These are phyloP conservation scores for Blastobotrys elegans DNA, from an alignment of 1,139 yeast genomes.

Conservation along the genomic window DNA sequence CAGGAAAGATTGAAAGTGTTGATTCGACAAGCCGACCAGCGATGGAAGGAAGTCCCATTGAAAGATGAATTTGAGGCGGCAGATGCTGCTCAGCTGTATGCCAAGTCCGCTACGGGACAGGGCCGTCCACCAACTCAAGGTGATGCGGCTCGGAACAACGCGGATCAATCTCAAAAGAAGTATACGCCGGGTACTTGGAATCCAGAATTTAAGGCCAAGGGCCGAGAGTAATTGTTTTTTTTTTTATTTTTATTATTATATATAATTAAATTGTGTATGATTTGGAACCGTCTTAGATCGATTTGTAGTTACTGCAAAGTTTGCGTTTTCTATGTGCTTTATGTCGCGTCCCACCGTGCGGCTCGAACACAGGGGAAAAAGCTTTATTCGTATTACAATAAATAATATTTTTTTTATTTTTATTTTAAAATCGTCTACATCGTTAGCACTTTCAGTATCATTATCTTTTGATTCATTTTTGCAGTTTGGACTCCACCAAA, in stretches of 20 bases:
- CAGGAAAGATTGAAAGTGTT: constrained; percentile 50
- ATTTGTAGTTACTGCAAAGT: no score
- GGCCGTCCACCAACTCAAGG: neutral
- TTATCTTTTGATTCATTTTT: constrained; percentile 1
- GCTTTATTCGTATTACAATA: constrained; percentile 1
- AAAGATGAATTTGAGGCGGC: constrained; percentile 17
- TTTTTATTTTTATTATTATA: constrained; percentile 3
- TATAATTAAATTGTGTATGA: no score
- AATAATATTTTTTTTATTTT: neutral
- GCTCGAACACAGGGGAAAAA: no score
- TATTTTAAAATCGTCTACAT: no score
- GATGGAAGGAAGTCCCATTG: constrained; percentile 45
- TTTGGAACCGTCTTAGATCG: no score
- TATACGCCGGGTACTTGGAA: constrained; percentile 3
- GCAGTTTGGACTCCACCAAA: constrained; percentile 18
- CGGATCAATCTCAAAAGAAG: neutral
- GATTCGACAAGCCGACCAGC: constrained; percentile 56
- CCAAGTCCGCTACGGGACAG: neutral
- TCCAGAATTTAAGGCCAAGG: neutral
- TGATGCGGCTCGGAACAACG: constrained; percentile 1
- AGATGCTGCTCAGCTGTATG: neutral
- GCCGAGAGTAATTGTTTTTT: neutral
- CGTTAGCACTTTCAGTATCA: no score
- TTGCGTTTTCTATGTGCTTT: no score
- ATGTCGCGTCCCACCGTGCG: no score